A percentile compares a stretch with the other conserved stretches of the same genome.
Conservation (phyloP, 495 filamentous ascomycete genomes). For the Hyaloscypha hepaticicola region DNA sequence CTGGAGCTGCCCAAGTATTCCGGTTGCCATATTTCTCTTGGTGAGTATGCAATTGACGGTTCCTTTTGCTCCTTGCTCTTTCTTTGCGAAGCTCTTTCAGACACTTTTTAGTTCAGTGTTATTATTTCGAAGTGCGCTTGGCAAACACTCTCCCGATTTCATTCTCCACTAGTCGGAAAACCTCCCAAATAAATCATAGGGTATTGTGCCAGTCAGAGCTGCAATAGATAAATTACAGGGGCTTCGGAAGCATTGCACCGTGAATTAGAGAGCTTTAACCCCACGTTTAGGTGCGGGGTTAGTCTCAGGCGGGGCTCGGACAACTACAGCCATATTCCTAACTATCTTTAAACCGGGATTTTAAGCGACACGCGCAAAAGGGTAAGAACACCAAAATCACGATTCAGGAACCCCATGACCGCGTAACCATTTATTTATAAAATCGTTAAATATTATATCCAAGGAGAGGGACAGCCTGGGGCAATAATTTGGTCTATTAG, state of each 20-base stretch:
- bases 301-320: not conserved
- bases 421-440: no score
- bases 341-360: no score
- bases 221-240: not conserved
- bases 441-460: no score
- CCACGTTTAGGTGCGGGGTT: constrained; percentile 5
- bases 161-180: not conserved
- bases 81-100: not conserved
- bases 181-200: not conserved
- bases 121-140: not conserved
- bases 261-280: not conserved
- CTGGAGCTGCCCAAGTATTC: not conserved
- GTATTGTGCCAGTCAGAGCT: not conserved
- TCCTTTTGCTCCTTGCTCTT: not conserved
- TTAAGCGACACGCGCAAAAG: no score
- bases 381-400: no score
- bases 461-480: no score
- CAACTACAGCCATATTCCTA: no score
- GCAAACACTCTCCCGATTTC: not conserved
- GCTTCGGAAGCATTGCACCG: constrained; percentile 11
- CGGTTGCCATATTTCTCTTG: not conserved
- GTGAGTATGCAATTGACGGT: not conserved
- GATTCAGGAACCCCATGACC: no score
- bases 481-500: no score
- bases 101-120: not conserved